phyloP scores from a whole-genome alignment of 352 stramenopile genomes.

The Pythium sukuiense region DNA sequence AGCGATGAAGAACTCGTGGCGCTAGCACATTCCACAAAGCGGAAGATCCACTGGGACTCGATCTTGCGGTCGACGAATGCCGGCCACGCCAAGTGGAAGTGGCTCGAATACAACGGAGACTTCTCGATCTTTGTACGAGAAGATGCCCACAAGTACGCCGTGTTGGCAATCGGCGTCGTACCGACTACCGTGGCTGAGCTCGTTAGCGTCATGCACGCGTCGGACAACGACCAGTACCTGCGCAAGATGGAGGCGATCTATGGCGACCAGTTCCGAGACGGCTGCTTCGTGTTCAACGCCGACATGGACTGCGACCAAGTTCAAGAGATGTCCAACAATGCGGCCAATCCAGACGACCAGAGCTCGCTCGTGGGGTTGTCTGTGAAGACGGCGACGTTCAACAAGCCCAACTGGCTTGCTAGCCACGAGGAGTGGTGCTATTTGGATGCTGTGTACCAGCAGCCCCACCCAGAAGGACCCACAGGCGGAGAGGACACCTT shows the following conservation, averaged over 20 bases:
- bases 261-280: conserved; percentile 21
- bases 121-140: conserved; percentile 26
- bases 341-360: conserved; percentile 4
- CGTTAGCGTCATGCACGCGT: conserved; percentile 15
- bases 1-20: conserved; percentile 23
- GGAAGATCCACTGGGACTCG: conserved; percentile 24
- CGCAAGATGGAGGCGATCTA: conserved; percentile 28
- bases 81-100: conserved; percentile 20
- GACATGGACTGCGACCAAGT: conserved; percentile 9
- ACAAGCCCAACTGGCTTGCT: conserved; percentile 22
- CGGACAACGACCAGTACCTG: conserved; percentile 17
- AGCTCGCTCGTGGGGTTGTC: conserved; percentile 20
- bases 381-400: conserved; percentile 32
- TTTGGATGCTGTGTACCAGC: conserved; percentile 20
- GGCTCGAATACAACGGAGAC: conserved; percentile 22
- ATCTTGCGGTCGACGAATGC: conserved; percentile 8
- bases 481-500: conserved; percentile 10
- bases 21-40: conserved; percentile 17
- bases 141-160: conserved; percentile 14
- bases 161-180: conserved; percentile 25
- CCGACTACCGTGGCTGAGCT: conserved; percentile 16
- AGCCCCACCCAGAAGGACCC: neutral
- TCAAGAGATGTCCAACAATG: conserved; percentile 11
- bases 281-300: conserved; percentile 22
- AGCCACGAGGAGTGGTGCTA: conserved; percentile 32